Evolutionary conservation across 176 grass and related monocot genomes (phyloP).

Genomic region (Rhynchospora breviuscula): DNA sequence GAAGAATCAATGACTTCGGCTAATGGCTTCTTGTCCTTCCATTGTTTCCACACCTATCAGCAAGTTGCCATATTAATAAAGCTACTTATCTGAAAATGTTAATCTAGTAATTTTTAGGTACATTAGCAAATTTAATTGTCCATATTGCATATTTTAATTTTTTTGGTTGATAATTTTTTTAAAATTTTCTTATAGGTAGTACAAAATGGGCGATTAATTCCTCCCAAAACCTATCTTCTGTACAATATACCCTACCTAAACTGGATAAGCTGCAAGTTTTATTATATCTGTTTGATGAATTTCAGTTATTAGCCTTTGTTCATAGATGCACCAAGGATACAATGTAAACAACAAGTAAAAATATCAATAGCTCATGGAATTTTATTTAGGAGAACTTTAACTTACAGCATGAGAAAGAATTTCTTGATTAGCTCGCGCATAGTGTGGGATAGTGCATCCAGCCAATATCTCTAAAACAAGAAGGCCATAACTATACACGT

Average conservation of each 20-base stretch:
- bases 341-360: no score
- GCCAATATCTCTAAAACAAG: slow-evolving; percentile 26
- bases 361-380: no score
- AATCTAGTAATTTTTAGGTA: no score
- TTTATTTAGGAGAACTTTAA: background rate
- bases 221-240: no score
- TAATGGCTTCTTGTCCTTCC: background rate
- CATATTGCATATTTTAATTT: background rate
- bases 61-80: background rate
- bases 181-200: no score
- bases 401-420: background rate
- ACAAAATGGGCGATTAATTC: no score
- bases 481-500: slow-evolving; percentile 33
- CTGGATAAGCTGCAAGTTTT: no score
- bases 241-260: no score
- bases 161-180: background rate
- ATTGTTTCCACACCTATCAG: background rate
- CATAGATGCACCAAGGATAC: no score
- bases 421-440: background rate
- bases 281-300: no score
- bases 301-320: no score
- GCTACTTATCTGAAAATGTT: no score
- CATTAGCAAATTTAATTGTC: background rate
- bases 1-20: background rate
- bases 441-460: slow-evolving; percentile 1